Evolutionary conservation across 2,329 filamentous ascomycete genomes (phyloP).

Genomic region (Neofusicoccum cordaticola): DNA sequence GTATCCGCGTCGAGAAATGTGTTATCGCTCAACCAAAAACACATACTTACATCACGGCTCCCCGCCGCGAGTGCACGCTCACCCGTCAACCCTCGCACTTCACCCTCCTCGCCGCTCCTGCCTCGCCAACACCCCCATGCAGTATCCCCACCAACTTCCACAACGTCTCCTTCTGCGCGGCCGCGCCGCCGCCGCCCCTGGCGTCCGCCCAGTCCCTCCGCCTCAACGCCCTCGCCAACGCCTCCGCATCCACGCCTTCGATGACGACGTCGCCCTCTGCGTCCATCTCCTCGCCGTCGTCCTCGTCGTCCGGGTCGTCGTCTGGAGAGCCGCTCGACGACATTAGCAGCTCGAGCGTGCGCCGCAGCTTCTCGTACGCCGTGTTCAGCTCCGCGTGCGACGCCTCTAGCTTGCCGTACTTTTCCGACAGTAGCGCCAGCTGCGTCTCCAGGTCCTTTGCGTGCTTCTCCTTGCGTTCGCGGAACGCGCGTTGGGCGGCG

Average conservation of each 20-base stretch:
- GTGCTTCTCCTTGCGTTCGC: conserved; percentile 63
- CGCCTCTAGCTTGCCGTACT: conserved; percentile 55
- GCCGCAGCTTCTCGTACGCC: conserved; percentile 40
- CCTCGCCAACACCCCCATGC: conserved; percentile 32
- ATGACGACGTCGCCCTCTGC: conserved; percentile 3
- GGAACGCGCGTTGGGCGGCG: conserved; percentile 60
- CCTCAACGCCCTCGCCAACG: not conserved
- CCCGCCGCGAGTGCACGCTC: too few species aligned
- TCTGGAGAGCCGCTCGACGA: not conserved
- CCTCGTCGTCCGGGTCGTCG: conserved; percentile 28
- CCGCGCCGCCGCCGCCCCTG: conserved; percentile 1
- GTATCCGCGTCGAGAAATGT: too few species aligned
- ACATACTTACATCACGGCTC: too few species aligned
- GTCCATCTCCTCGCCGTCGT: conserved; percentile 9
- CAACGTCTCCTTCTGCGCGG: conserved; percentile 28
- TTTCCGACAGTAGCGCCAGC: conserved; percentile 53
- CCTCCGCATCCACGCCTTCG: conserved; percentile 27
- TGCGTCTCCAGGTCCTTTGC: conserved; percentile 62
- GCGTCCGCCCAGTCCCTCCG: not conserved
- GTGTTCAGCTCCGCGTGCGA: conserved; percentile 48
- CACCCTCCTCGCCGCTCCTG: not conserved
- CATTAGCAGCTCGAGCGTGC: conserved; percentile 7
- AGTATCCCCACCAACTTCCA: conserved; percentile 38
- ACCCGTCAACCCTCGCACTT: not conserved
- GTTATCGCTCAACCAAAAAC: not conserved